A percentile compares a stretch with the other conserved stretches of the same genome.
Evolutionary conservation across 1,284 basidiomycete species (phyloP).

Genomic region (Fomitopsis pinicola): DNA sequence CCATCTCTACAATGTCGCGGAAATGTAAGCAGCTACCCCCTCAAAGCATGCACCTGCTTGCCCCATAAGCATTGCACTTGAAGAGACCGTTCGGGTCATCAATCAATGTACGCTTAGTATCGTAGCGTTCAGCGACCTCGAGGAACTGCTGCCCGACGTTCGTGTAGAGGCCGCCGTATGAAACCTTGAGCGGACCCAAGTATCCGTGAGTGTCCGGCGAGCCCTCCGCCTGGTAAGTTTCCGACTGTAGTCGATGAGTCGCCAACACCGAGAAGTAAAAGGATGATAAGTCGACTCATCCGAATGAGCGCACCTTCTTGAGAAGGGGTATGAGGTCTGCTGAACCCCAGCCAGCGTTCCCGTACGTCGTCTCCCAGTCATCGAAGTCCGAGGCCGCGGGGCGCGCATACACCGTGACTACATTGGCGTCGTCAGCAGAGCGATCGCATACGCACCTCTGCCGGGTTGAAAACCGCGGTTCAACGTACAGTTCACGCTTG

Average conservation of each 20-base stretch:
- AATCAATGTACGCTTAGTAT: constrained; percentile 23
- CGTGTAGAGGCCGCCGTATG: constrained; percentile 17
- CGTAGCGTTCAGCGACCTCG: constrained; percentile 38
- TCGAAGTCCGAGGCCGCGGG: constrained; percentile 54
- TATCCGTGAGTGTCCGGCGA: constrained; percentile 23
- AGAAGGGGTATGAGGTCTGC: constrained; percentile 46
- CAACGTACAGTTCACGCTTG: constrained; percentile 51
- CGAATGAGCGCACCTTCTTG: constrained; percentile 36
- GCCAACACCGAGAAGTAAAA: background rate
- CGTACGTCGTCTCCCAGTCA: constrained; percentile 44
- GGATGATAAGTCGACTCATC: too few relatives aligned
- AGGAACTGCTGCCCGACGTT: constrained; percentile 33
- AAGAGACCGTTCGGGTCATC: constrained; percentile 23
- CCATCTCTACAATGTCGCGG: background rate
- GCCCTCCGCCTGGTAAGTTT: constrained; percentile 39
- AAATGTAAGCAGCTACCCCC: background rate
- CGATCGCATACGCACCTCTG: background rate
- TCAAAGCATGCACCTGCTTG: constrained; percentile 8
- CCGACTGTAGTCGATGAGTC: constrained; percentile 30
- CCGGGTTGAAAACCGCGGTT: background rate
- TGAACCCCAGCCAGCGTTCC: constrained; percentile 54
- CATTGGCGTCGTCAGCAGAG: background rate
- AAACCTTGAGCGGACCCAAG: constrained; percentile 23
- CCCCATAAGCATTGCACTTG: constrained; percentile 25
- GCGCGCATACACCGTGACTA: constrained; percentile 52